Conservation (phyloP, 2,329 filamentous ascomycete genomes). For the Trichoderma cornu-damae region DNA sequence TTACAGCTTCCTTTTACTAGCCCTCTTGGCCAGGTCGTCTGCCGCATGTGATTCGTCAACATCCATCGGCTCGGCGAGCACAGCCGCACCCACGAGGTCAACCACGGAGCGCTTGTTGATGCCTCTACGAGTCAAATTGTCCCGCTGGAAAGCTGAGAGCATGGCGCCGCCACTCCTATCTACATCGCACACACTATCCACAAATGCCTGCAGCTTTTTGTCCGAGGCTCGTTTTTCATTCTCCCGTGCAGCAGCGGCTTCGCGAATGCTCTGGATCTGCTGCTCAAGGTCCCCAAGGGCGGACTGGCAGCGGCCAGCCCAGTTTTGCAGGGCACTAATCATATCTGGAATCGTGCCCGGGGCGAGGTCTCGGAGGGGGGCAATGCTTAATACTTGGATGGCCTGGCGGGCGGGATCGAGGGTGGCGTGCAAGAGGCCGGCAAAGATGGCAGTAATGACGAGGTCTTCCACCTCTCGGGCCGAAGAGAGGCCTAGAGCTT, state of each 20-base stretch:
- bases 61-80: slow-evolving; percentile 49
- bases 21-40: slow-evolving; percentile 47
- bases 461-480: slow-evolving; percentile 74
- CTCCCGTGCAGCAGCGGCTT: slow-evolving; percentile 50
- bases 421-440: slow-evolving; percentile 72
- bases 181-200: slow-evolving; percentile 42
- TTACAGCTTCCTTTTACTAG: slow-evolving; percentile 51
- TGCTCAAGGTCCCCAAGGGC: slow-evolving; percentile 71
- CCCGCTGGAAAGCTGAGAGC: slow-evolving; percentile 22
- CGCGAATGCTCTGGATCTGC: slow-evolving; percentile 64
- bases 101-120: slow-evolving; percentile 37
- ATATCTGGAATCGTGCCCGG: slow-evolving; percentile 67
- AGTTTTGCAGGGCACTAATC: slow-evolving; percentile 62
- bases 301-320: slow-evolving; percentile 71
- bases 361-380: slow-evolving; percentile 78
- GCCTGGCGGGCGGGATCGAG: slow-evolving; percentile 72
- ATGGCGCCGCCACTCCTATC: slow-evolving; percentile 33
- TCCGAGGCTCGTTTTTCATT: slow-evolving; percentile 46
- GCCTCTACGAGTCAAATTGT: slow-evolving; percentile 26
- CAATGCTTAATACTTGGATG: slow-evolving; percentile 73
- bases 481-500: slow-evolving; percentile 60
- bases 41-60: slow-evolving; percentile 48
- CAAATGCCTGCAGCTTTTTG: slow-evolving; percentile 43
- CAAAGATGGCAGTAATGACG: slow-evolving; percentile 82
- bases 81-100: slow-evolving; percentile 38